Evolutionary conservation across 306 rosid species (phyloP), one percentile per base, ranked within the genome.

Genomic region (Casuarina cunninghamiana): DNA sequence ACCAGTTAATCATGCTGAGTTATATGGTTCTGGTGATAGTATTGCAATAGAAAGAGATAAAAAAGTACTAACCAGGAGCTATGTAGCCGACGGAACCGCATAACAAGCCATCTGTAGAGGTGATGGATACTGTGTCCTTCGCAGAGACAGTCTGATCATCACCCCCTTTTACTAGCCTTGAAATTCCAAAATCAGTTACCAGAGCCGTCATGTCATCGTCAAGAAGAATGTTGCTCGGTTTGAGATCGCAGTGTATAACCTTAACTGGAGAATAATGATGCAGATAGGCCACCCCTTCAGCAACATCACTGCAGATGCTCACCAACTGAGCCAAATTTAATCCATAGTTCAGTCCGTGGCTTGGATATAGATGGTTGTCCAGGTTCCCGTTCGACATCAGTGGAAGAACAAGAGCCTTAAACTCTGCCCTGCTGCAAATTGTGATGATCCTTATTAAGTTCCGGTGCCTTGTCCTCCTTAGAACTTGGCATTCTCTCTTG

Each of bases 331-430:
- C 77, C 86, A 91, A 82, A 83, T 88, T 75, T 79, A 94, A 77
- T 45, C 76, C 81, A 44, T 71, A 80, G 61, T 73, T 83, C 65
- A 78, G 73, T 53, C 84, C 91, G 10, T 88, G 79, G 78, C 83
- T 89, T 65, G 89, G 90, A 78, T 95, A 92, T 3, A 92, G 82
- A 73, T 90, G 93, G 74, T 82, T 91, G 79, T 95, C 98, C 49
- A 95, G 85, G 86, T 97, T 95, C 53, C 97, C 97, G 68, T 95
- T 92, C 15, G 89, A 67, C 97, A 95, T 91, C 69, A 95, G 66
- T 53, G 98, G 98, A 72, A 95, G 96, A 84, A 95, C 96, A 63
- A 92, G 82, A 44, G 98, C 98, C 86, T 92, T 95, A 65, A 95
- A 91, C 57, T 87, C 89, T 41, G 92, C 90, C 78, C 86, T 83